Conservation (phyloP, 75 land plant species). For the Gnetum montanum region DNA sequence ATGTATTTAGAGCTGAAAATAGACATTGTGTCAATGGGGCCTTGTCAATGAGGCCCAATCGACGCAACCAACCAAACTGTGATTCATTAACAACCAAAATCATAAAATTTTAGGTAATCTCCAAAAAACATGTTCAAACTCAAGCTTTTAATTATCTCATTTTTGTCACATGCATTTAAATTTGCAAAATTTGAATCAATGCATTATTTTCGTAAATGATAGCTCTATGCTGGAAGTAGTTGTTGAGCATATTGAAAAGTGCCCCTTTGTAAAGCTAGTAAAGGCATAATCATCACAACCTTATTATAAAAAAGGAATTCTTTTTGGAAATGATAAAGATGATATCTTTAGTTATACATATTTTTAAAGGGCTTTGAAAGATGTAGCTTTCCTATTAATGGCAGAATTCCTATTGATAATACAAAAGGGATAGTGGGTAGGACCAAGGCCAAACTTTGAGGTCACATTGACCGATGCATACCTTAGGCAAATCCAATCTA, state of each 20-base stretch:
- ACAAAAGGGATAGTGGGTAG: no score
- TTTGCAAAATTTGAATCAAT: neutral
- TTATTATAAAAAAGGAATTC: constrained; percentile 58
- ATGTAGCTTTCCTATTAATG: neutral
- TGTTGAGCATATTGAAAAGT: constrained; percentile 54
- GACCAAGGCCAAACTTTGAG: no score
- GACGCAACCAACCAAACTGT: no score
- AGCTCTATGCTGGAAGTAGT: constrained; percentile 53
- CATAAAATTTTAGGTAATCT: no score
- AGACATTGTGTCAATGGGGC: no score
- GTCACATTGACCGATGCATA: no score
- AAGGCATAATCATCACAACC: constrained; percentile 31
- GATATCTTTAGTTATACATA: neutral
- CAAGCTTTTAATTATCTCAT: no score
- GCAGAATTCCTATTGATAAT: neutral
- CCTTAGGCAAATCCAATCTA: no score
- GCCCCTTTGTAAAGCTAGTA: constrained; percentile 59
- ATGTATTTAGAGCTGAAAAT: no score
- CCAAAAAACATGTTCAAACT: no score
- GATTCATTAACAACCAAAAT: no score
- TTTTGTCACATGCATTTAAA: neutral
- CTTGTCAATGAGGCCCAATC: no score
- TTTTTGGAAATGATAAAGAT: constrained; percentile 45
- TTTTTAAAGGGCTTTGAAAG: neutral
- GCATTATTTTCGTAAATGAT: constrained; percentile 10